Evolutionary conservation across 2,329 filamentous ascomycete species (phyloP).

Genomic region (Arthrobotrys sinensis): DNA sequence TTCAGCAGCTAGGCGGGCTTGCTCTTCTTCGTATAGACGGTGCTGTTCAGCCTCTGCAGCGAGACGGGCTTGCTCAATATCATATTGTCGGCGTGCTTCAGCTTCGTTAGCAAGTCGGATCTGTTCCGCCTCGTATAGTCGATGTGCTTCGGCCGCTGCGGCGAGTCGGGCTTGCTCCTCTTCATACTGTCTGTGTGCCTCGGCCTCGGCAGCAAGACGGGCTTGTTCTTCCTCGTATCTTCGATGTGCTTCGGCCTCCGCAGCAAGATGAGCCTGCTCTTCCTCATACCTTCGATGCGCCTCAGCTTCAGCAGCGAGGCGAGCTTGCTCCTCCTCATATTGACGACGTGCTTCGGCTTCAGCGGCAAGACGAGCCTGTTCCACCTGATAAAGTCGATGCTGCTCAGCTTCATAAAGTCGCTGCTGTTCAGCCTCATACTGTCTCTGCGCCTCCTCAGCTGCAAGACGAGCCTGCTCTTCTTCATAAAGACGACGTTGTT

Average conservation of each 20-base stretch:
- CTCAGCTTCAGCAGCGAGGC: slow-evolving; percentile 35
- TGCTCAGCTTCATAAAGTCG: slow-evolving; percentile 31
- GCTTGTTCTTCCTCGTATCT: slow-evolving; percentile 28
- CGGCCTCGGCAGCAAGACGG: slow-evolving; percentile 30
- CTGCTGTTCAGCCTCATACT: slow-evolving; percentile 36
- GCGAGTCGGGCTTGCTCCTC: slow-evolving; percentile 26
- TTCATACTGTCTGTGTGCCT: slow-evolving; percentile 23
- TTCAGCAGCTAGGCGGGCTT: slow-evolving; percentile 33
- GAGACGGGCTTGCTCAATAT: slow-evolving; percentile 33
- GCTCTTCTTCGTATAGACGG: slow-evolving; percentile 26
- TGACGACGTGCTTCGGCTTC: slow-evolving; percentile 14
- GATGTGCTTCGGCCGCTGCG: slow-evolving; percentile 27
- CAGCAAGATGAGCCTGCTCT: slow-evolving; percentile 27
- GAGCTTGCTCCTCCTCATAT: slow-evolving; percentile 22
- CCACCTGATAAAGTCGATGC: slow-evolving; percentile 16
- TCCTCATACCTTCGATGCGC: slow-evolving; percentile 6
- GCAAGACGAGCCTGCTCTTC: slow-evolving; percentile 41
- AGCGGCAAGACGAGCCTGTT: slow-evolving; percentile 28
- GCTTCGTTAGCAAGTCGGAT: not conserved
- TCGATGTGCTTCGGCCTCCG: slow-evolving; percentile 27
- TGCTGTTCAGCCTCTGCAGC: slow-evolving; percentile 6
- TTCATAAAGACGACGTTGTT: slow-evolving; percentile 25
- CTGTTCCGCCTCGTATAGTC: slow-evolving; percentile 16
- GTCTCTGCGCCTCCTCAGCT: not conserved
- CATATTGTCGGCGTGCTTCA: slow-evolving; percentile 1